phyloP scores from a whole-genome alignment of 1,284 basidiomycete genomes.

The Abortiporus biennis region DNA sequence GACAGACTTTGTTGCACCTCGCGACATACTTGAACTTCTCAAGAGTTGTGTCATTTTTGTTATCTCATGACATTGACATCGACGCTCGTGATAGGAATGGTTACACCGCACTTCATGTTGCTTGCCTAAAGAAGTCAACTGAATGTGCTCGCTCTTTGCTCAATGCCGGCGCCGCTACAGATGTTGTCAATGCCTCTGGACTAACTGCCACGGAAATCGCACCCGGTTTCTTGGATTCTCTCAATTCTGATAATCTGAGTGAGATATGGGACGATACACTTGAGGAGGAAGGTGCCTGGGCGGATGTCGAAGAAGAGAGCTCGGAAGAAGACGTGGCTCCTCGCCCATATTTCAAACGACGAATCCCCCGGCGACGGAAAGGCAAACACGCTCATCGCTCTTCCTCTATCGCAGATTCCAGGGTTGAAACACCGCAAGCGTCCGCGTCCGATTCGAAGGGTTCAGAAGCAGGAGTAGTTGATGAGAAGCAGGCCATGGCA shows the following conservation, averaged over 20 bases:
- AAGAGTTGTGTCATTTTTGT: slow-evolving; percentile 66
- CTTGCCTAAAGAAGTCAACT: slow-evolving; percentile 63
- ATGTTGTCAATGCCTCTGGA: slow-evolving; percentile 73
- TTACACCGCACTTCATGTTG: slow-evolving; percentile 87
- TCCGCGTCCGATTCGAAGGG: slow-evolving; percentile 17
- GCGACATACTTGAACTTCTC: slow-evolving; percentile 80
- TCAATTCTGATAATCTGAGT: slow-evolving; percentile 19
- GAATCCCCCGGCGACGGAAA: slow-evolving; percentile 13
- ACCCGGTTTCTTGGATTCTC: slow-evolving; percentile 48
- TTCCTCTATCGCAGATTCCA: slow-evolving; percentile 5
- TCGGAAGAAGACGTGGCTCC: slow-evolving; percentile 18
- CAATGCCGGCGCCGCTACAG: slow-evolving; percentile 73
- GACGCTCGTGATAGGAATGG: slow-evolving; percentile 89
- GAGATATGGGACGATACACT: not conserved
- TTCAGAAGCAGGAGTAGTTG: slow-evolving; percentile 23
- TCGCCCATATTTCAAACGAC: slow-evolving; percentile 11
- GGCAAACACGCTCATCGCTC: slow-evolving; percentile 10
- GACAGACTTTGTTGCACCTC: slow-evolving; percentile 86
- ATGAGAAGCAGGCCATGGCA: slow-evolving; percentile 65
- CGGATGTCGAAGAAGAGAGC: slow-evolving; percentile 66
- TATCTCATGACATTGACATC: slow-evolving; percentile 70
- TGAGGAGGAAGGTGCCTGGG: slow-evolving; percentile 55
- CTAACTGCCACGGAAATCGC: slow-evolving; percentile 79
- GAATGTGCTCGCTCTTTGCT: slow-evolving; percentile 69
- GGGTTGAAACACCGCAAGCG: slow-evolving; percentile 8